Evolutionary conservation across 371 early-diverging fungal genomes (phyloP).

Genomic region (Mucor irregularis): DNA sequence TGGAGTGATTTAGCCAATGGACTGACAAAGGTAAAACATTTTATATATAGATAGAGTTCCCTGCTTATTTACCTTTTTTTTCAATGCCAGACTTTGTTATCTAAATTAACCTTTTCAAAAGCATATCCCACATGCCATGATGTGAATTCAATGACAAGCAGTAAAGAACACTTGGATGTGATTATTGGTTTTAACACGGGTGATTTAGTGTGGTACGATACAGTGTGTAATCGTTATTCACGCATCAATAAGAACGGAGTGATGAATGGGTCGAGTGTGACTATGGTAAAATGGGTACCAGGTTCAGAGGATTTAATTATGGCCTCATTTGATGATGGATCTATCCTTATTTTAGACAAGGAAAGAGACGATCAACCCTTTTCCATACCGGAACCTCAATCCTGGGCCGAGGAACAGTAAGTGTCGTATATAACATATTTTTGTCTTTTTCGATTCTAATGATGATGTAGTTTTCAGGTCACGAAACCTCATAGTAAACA

Average conservation of each 20-base stretch:
- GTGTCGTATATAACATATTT: background rate
- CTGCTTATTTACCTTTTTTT: no score
- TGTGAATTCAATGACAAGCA: constrained; percentile 70
- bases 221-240: constrained; percentile 67
- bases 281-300: constrained; percentile 87
- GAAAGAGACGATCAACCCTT: constrained; percentile 78
- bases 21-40: no score
- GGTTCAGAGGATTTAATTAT: constrained; percentile 82
- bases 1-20: constrained; percentile 72
- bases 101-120: background rate
- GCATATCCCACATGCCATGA: constrained; percentile 82
- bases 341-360: constrained; percentile 79
- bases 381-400: constrained; percentile 29
- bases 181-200: constrained; percentile 86
- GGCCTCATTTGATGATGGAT: constrained; percentile 76
- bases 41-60: no score
- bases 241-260: constrained; percentile 45
- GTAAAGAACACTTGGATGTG: constrained; percentile 66
- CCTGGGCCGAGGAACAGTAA: constrained; percentile 29
- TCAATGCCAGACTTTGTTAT: no score
- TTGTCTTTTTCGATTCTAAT: background rate
- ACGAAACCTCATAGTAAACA: constrained; percentile 45
- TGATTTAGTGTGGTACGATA: constrained; percentile 82
- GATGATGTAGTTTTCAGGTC: constrained; percentile 54
- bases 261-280: constrained; percentile 67